Base-by-base conservation (phyloP, 2,329 filamentous ascomycete genomes). In the Teratosphaeria viscida region DNA sequence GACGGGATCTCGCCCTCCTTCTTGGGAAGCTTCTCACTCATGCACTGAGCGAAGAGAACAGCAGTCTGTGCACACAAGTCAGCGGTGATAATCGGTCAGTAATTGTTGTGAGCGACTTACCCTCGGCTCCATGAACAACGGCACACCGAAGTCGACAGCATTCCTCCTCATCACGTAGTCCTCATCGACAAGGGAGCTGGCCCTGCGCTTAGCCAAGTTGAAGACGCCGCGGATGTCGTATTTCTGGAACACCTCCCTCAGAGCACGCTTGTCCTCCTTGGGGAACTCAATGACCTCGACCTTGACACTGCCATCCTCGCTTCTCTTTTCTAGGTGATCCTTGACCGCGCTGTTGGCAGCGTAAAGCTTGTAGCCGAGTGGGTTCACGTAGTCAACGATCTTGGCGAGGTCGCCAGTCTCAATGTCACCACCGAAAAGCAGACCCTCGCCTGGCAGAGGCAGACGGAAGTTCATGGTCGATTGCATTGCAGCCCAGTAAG, bases 381-480 rank as follows among this genome's bases (percentile, higher is more conserved):
- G 92, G 35, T 87, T 82, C 57, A 99, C 80, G 77, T 90, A 92
- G 75, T 96, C 86, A 64, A 94, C 89, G 61, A 97, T 87, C 71
- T 84, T 82, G 61, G 86, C 83, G 60, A 99, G 82, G 76, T 84
- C 80, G 27, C 85, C 85, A 61, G 86, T 87, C 66, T 79, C 81
- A 62, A 85, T 78, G 73, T 96, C 90, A 68, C 94, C 94, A 65
- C 94, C 94, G 66, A 99, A 90, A 57, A 99, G 86, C 61, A 99
- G 86, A 78, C 94, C 92, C 81, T 96, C 91, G 66, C 94, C 94
- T 57, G 91, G 89, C 75, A 95, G 87, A 52, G 94, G 94, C 70
- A 96, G 84, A 68, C 92, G 90, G 89, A 97, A 97, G 85, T 97
- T 99, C 92, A 97, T 99, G 69, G 90, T 92, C 23, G 90, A 94